These are phyloP conservation scores for Saussurea involucrata DNA, from an alignment of 129 eudicot species.

Conservation along the genomic window DNA sequence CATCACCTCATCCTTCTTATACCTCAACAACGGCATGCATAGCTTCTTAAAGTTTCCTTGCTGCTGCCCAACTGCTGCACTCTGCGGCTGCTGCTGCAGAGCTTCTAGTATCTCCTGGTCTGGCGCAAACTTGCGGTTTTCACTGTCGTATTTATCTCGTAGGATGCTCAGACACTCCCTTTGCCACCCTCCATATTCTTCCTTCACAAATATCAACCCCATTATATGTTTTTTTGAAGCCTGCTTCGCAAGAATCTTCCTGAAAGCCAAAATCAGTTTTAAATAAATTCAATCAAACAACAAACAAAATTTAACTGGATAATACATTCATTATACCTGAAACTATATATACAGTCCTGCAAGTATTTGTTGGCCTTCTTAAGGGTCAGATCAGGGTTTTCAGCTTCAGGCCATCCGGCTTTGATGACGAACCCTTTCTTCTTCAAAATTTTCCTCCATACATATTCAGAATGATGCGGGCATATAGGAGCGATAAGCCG, in stretches of 20 bases:
- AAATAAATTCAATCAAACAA: background rate
- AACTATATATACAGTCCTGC: slow-evolving; percentile 62
- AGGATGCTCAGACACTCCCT: slow-evolving; percentile 63
- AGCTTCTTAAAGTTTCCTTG: slow-evolving; percentile 65
- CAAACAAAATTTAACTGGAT: background rate
- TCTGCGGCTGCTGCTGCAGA: slow-evolving; percentile 58
- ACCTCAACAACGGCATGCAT: slow-evolving; percentile 85
- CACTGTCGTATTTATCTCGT: slow-evolving; percentile 42
- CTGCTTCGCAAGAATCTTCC: slow-evolving; percentile 78
- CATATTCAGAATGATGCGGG: slow-evolving; percentile 81
- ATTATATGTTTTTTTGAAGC: slow-evolving; percentile 46
- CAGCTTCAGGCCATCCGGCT: slow-evolving; percentile 85
- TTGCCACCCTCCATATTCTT: slow-evolving; percentile 81
- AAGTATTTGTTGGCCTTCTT: slow-evolving; percentile 74
- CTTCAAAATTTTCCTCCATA: slow-evolving; percentile 65
- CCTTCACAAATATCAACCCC: slow-evolving; percentile 67
- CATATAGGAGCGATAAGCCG: slow-evolving; percentile 83
- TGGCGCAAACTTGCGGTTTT: slow-evolving; percentile 50
- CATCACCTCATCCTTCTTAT: slow-evolving; percentile 80
- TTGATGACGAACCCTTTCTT: slow-evolving; percentile 71
- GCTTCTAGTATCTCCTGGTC: slow-evolving; percentile 59
- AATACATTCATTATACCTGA: slow-evolving; percentile 36
- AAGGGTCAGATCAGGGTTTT: slow-evolving; percentile 71
- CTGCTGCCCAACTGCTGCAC: slow-evolving; percentile 46
- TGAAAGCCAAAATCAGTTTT: slow-evolving; percentile 28